These are phyloP conservation scores for Colletotrichum godetiae DNA, from an alignment of 2,329 filamentous ascomycete genomes.

Conservation along the genomic window DNA sequence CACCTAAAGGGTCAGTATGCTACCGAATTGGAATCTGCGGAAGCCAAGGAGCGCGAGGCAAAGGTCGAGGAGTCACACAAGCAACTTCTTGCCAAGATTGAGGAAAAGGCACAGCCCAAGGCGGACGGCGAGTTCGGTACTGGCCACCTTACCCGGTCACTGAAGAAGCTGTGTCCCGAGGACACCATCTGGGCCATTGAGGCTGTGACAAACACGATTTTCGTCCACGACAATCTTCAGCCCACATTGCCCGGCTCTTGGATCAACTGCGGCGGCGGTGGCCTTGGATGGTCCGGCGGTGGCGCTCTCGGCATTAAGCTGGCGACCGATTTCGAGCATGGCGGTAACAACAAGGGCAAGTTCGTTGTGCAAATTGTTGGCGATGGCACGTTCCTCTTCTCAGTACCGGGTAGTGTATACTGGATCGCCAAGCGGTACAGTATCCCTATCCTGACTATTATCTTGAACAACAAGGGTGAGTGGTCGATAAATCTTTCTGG, in stretches of 20 bases:
- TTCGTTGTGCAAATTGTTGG: conserved; percentile 68
- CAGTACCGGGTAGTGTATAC: conserved; percentile 64
- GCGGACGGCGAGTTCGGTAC: conserved; percentile 64
- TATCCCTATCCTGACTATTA: conserved; percentile 65
- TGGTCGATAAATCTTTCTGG: conserved; percentile 20
- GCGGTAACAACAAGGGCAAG: conserved; percentile 51
- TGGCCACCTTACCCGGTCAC: conserved; percentile 48
- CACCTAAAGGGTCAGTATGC: conserved; percentile 63
- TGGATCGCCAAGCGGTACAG: conserved; percentile 66
- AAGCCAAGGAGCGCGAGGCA: conserved; percentile 58
- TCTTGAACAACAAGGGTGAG: conserved; percentile 67
- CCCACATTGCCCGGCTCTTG: conserved; percentile 76
- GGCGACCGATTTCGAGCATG: conserved; percentile 60
- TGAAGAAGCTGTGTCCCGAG: conserved; percentile 48
- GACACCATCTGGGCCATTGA: conserved; percentile 81
- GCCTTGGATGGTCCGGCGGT: conserved; percentile 84
- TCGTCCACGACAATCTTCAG: conserved; percentile 78
- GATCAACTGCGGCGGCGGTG: conserved; percentile 86
- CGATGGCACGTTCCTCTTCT: conserved; percentile 68
- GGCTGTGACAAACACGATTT: conserved; percentile 77
- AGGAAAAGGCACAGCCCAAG: conserved; percentile 65
- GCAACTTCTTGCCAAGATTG: conserved; percentile 69
- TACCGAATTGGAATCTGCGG: conserved; percentile 49
- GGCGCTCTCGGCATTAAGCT: conserved; percentile 82
- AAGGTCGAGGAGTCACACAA: conserved; percentile 68